Percentiles rank a stretch among this genome's conserved stretches.
These are phyloP conservation scores for Globisporangium cylindrosporum DNA, from an alignment of 352 stramenopile genomes.

Conservation along the genomic window DNA sequence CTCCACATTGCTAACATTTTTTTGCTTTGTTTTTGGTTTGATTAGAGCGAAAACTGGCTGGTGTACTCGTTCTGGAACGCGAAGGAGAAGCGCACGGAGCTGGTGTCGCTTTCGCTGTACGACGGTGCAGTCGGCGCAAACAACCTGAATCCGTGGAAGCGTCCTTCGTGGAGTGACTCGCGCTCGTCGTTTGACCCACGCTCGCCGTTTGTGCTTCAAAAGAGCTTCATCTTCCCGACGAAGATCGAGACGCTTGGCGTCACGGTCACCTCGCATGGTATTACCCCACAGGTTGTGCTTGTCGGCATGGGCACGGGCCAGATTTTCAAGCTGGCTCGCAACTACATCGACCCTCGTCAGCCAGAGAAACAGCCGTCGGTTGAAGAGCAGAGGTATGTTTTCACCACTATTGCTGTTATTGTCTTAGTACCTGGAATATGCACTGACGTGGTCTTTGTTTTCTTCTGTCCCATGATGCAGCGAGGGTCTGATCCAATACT, in stretches of 20 bases:
- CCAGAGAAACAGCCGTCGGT: slow-evolving; percentile 89
- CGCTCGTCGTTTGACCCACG: slow-evolving; percentile 92
- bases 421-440: not conserved
- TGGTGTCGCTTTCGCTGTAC: slow-evolving; percentile 89
- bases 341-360: slow-evolving; percentile 93
- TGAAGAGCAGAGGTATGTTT: slow-evolving; percentile 61
- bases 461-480: slow-evolving; percentile 18
- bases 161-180: slow-evolving; percentile 82
- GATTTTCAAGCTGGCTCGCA: slow-evolving; percentile 91
- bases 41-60: slow-evolving; percentile 94
- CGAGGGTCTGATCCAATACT: slow-evolving; percentile 87
- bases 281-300: slow-evolving; percentile 94
- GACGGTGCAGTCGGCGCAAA: slow-evolving; percentile 96
- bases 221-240: slow-evolving; percentile 93
- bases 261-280: slow-evolving; percentile 92
- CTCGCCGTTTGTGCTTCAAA: slow-evolving; percentile 91
- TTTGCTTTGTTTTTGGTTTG: slow-evolving; percentile 7
- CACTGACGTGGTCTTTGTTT: not conserved
- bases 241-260: slow-evolving; percentile 89
- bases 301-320: slow-evolving; percentile 91
- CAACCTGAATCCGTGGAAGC: slow-evolving; percentile 93
- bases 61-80: slow-evolving; percentile 96
- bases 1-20: slow-evolving; percentile 5
- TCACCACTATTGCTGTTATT: not conserved
- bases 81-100: slow-evolving; percentile 80